A percentile compares a stretch with the other conserved stretches of the same genome.
These are phyloP conservation scores for Penicillium goetzii DNA, from an alignment of 495 filamentous ascomycete species.

Conservation along the genomic window DNA sequence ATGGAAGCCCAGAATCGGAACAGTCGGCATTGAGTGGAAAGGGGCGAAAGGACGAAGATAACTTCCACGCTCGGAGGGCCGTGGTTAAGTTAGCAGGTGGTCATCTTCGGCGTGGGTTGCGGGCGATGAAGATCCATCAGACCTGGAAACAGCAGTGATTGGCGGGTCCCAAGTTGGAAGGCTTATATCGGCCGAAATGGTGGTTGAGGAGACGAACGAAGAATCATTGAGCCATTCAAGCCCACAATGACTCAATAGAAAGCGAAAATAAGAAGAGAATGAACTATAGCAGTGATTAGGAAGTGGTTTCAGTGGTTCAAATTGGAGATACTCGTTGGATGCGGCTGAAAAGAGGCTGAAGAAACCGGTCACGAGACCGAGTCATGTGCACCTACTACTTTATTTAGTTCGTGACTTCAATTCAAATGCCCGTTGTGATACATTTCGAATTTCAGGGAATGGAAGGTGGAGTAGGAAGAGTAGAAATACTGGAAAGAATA, in stretches of 20 bases:
- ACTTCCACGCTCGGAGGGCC: background rate
- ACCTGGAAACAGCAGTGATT: slow-evolving; percentile 2
- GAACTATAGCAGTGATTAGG: background rate
- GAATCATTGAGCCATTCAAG: background rate
- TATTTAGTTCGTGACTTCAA: background rate
- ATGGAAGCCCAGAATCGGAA: slow-evolving; percentile 15
- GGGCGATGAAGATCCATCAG: slow-evolving; percentile 1
- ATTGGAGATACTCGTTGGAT: background rate
- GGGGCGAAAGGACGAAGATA: background rate
- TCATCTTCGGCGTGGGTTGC: background rate
- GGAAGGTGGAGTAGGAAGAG: background rate
- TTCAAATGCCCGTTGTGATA: too few relatives aligned
- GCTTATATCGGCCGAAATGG: background rate
- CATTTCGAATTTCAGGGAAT: too few relatives aligned
- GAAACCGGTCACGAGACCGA: slow-evolving; percentile 1
- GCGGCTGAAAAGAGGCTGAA: slow-evolving; percentile 6
- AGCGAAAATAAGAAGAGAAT: background rate
- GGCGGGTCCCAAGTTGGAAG: background rate
- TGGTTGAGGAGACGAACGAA: background rate
- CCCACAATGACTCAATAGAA: background rate
- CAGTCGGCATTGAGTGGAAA: slow-evolving; percentile 19
- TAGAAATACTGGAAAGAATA: background rate
- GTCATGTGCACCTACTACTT: background rate
- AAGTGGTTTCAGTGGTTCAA: background rate
- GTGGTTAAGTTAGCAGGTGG: background rate